phyloP scores from a whole-genome alignment of 1,284 basidiomycete genomes.

The Irpex sp. region DNA sequence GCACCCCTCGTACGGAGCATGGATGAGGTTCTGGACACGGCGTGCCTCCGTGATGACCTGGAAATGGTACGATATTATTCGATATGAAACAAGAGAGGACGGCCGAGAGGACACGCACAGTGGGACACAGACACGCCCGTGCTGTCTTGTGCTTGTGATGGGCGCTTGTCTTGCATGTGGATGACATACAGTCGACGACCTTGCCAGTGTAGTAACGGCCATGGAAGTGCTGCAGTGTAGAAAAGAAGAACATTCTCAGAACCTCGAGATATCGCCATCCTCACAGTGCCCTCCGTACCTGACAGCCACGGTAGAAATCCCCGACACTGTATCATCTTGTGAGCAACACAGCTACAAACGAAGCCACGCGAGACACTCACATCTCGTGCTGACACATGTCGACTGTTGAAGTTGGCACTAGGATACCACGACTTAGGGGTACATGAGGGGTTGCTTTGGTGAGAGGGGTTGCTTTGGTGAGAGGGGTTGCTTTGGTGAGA shows the following conservation, averaged over 20 bases:
- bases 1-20: conserved; percentile 13
- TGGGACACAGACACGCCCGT: conserved; percentile 43
- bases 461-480: neutral
- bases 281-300: conserved; percentile 32
- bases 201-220: conserved; percentile 58
- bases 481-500: neutral
- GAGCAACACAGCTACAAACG: conserved; percentile 6
- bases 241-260: neutral
- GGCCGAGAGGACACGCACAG: conserved; percentile 15
- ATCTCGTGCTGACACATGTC: conserved; percentile 58
- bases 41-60: conserved; percentile 14
- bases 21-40: conserved; percentile 17
- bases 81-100: neutral
- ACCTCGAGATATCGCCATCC: neutral
- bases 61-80: neutral
- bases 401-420: neutral
- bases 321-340: conserved; percentile 39
- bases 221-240: conserved; percentile 51
- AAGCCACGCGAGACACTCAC: conserved; percentile 30
- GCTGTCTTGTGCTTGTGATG: conserved; percentile 53
- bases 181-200: conserved; percentile 46
- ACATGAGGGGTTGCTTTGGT: neutral
- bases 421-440: neutral
- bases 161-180: conserved; percentile 49
- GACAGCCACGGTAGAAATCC: conserved; percentile 60